Evolutionary conservation across 257 asterid genomes (phyloP).

Genomic region (Solanum sitiens): DNA sequence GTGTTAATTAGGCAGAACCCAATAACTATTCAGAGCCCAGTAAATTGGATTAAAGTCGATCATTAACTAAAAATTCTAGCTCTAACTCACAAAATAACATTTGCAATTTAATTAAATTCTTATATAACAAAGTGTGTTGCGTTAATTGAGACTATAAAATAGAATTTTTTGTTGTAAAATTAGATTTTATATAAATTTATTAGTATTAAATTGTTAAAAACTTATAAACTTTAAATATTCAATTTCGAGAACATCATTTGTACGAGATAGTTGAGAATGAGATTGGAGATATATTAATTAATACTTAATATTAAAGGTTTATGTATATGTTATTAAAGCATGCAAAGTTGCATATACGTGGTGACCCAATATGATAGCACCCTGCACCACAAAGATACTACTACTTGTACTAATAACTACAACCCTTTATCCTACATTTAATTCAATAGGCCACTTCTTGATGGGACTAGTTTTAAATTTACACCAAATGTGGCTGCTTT

Average conservation of each 20-base stretch:
- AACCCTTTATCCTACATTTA: neutral
- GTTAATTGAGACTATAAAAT: too few relatives aligned
- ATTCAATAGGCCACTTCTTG: neutral
- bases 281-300: neutral
- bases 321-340: neutral
- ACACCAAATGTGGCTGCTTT: neutral
- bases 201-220: rapidly evolving
- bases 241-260: neutral
- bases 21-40: neutral
- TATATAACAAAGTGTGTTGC: neutral
- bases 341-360: constrained; percentile 3
- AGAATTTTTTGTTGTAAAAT: too few relatives aligned
- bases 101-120: neutral
- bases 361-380: constrained; percentile 4
- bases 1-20: neutral
- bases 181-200: neutral
- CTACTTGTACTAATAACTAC: neutral
- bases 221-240: neutral
- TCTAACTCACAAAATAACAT: neutral
- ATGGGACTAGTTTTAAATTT: neutral
- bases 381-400: neutral
- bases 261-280: neutral
- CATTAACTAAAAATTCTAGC: neutral
- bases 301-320: too few relatives aligned
- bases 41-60: neutral